phyloP scores from a whole-genome alignment of 2,329 filamentous ascomycete species.

The Colletotrichum plurivorum region DNA sequence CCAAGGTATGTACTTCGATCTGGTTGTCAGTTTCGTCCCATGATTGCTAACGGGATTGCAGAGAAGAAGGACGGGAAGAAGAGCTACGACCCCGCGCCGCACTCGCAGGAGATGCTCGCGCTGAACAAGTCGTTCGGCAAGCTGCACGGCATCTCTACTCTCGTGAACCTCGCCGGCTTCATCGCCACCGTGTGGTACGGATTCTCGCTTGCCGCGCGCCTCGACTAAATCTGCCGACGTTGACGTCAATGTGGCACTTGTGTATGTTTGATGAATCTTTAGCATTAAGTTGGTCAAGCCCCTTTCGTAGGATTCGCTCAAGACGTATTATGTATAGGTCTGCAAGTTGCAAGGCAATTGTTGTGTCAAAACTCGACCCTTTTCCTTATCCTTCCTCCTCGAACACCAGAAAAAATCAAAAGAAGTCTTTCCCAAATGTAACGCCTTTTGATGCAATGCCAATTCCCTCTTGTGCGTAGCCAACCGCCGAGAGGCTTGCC shows the following conservation, averaged over 20 bases:
- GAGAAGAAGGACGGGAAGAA: conserved; percentile 93
- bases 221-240: conserved; percentile 57
- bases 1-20: conserved; percentile 73
- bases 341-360: conserved; percentile 7
- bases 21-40: neutral
- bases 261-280: neutral
- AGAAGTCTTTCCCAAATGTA: conserved; percentile 26
- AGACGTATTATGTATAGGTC: conserved; percentile 22
- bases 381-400: neutral
- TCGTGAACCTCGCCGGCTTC: conserved; percentile 82
- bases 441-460: conserved; percentile 35
- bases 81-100: conserved; percentile 82
- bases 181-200: conserved; percentile 83
- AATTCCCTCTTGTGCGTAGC: conserved; percentile 20
- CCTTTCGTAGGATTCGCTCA: conserved; percentile 17
- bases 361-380: conserved; percentile 1
- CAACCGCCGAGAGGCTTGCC: conserved; percentile 5
- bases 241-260: neutral
- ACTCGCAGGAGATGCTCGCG: conserved; percentile 86
- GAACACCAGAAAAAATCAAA: conserved; percentile 9
- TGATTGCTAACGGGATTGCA: conserved; percentile 47
- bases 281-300: conserved; percentile 18
- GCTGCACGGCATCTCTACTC: conserved; percentile 85
- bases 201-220: conserved; percentile 75
- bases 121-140: conserved; percentile 85